A percentile compares a stretch with the other conserved stretches of the same genome.
These are phyloP conservation scores for Calocera cornea DNA, from an alignment of 768 basidiomycete species.

Conservation along the genomic window DNA sequence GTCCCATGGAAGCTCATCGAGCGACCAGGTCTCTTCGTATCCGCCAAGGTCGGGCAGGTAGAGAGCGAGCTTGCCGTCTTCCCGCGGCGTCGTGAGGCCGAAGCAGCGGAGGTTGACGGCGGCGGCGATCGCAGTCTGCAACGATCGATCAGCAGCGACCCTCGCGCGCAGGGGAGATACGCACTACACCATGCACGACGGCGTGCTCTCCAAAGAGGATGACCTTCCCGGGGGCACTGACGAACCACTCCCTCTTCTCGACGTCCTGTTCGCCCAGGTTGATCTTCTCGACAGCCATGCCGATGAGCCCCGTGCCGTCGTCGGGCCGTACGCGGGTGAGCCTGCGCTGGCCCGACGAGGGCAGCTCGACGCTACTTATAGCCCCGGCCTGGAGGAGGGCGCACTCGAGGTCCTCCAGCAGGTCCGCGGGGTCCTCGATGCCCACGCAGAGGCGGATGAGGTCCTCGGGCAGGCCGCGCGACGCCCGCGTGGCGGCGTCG, in stretches of 20 bases:
- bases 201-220: conserved; percentile 98
- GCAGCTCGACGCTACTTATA: conserved; percentile 31
- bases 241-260: conserved; percentile 40
- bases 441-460: conserved; percentile 96
- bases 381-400: conserved; percentile 88
- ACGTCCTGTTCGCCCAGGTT: neutral
- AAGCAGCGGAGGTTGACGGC: conserved; percentile 93
- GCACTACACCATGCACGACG: conserved; percentile 89
- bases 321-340: conserved; percentile 34
- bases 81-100: conserved; percentile 61
- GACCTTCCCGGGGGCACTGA: conserved; percentile 94
- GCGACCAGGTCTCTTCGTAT: conserved; percentile 70
- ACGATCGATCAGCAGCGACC: conserved; percentile 10
- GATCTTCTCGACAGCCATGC: conserved; percentile 15
- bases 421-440: conserved; percentile 86
- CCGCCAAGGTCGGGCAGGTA: conserved; percentile 66
- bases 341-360: conserved; percentile 23
- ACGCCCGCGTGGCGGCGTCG: conserved; percentile 87
- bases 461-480: conserved; percentile 93
- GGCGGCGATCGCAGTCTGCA: conserved; percentile 83
- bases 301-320: conserved; percentile 31
- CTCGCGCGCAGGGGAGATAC: conserved; percentile 23
- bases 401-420: conserved; percentile 88
- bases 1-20: conserved; percentile 67
- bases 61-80: conserved; percentile 58